These are phyloP conservation scores for Pascua guehoae DNA, from an alignment of 1,284 basidiomycete genomes.

Conservation along the genomic window DNA sequence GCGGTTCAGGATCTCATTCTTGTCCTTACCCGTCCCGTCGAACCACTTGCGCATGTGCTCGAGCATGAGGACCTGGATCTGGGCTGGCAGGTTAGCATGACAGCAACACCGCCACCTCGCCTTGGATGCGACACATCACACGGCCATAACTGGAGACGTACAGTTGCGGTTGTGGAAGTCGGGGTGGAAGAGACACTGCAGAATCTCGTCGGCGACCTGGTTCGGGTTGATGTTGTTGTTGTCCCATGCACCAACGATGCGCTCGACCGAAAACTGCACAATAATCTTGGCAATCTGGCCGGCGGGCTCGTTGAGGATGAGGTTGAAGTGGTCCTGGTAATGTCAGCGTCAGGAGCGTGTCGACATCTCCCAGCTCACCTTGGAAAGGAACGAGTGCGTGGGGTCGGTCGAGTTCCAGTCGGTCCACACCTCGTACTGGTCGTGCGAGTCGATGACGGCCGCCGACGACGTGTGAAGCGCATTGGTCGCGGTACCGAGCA, in stretches of 20 bases:
- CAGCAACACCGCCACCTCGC: conserved; percentile 21
- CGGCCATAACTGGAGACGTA: no score
- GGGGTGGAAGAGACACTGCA: conserved; percentile 81
- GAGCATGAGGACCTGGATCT: conserved; percentile 74
- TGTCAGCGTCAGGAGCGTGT: neutral
- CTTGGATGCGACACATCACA: conserved; percentile 50
- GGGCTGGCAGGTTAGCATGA: conserved; percentile 66
- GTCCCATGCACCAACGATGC: conserved; percentile 79
- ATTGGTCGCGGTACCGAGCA: conserved; percentile 68
- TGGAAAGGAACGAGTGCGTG: conserved; percentile 59
- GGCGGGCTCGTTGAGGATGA: conserved; percentile 59
- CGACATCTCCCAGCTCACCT: conserved; percentile 49
- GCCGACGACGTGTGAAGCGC: conserved; percentile 62
- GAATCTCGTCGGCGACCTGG: conserved; percentile 62
- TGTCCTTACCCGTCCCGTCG: conserved; percentile 55
- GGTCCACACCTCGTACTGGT: conserved; percentile 77
- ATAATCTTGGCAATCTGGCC: conserved; percentile 69
- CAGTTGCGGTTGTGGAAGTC: conserved; percentile 65
- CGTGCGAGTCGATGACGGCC: conserved; percentile 72
- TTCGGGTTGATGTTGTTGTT: conserved; percentile 62
- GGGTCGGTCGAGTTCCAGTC: conserved; percentile 74
- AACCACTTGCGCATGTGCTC: conserved; percentile 55
- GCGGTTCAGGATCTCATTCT: conserved; percentile 59
- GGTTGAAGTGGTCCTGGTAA: conserved; percentile 37
- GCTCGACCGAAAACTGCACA: conserved; percentile 53